phyloP scores from a whole-genome alignment of 345 rosid genomes.

The Pugionium cornutum region DNA sequence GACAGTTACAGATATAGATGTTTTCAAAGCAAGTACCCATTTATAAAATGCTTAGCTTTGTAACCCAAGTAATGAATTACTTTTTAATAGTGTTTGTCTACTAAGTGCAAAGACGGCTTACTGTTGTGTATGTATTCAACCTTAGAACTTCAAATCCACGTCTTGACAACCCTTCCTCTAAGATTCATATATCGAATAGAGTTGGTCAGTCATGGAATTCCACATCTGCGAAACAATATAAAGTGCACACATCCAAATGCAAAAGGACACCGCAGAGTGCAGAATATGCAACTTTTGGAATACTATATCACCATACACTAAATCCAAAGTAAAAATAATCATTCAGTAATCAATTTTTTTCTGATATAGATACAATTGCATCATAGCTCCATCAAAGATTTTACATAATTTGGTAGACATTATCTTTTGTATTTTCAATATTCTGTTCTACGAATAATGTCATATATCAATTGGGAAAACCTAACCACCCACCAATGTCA shows the following conservation, averaged over 20 bases:
- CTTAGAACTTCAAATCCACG: slow-evolving; percentile 94
- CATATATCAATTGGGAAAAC: background rate
- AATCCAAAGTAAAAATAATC: background rate
- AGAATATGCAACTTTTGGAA: background rate
- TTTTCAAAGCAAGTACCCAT: background rate
- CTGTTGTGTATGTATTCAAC: slow-evolving; percentile 91
- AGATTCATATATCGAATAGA: slow-evolving; percentile 38
- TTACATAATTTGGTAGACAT: background rate
- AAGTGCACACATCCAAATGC: background rate
- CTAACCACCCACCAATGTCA: slow-evolving; percentile 65
- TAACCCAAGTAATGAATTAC: background rate
- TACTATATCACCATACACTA: background rate
- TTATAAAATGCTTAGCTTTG: background rate
- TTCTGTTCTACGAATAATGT: background rate
- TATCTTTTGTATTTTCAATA: background rate
- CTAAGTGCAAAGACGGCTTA: slow-evolving; percentile 44
- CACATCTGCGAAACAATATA: background rate
- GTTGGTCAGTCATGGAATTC: slow-evolving; percentile 24
- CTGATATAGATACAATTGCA: background rate
- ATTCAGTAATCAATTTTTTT: background rate
- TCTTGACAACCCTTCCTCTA: slow-evolving; percentile 78
- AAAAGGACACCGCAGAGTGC: background rate
- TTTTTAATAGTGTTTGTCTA: background rate
- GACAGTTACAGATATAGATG: slow-evolving; percentile 1
- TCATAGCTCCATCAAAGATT: background rate